These are phyloP conservation scores for Nitzschia sp. DNA, from an alignment of 108 stramenopile species.

Conservation along the genomic window DNA sequence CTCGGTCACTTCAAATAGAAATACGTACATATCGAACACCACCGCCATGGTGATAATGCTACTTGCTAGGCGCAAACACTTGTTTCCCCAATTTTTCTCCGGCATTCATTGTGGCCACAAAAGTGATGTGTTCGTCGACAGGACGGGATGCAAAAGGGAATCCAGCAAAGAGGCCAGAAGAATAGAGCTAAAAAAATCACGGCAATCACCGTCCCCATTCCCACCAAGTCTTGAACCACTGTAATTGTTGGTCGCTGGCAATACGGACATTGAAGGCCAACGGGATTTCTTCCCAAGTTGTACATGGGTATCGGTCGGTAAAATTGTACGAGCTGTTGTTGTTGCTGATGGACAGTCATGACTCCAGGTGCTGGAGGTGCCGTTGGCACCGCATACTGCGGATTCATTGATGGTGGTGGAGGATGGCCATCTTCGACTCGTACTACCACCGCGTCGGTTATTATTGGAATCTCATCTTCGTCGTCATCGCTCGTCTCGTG, in stretches of 20 bases:
- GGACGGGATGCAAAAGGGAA: slow-evolving; percentile 39
- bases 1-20: too few species aligned
- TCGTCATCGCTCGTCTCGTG: too few species aligned
- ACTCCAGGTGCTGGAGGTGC: too few species aligned
- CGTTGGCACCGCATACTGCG: too few species aligned
- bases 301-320: background rate
- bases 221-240: slow-evolving; percentile 3
- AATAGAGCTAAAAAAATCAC: slow-evolving; percentile 28
- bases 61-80: slow-evolving; percentile 19
- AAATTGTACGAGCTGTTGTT: background rate
- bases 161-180: slow-evolving; percentile 49
- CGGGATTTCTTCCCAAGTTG: slow-evolving; percentile 14
- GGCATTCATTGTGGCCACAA: slow-evolving; percentile 25
- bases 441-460: slow-evolving; percentile 5
- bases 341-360: too few species aligned
- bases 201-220: slow-evolving; percentile 24
- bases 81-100: slow-evolving; percentile 23
- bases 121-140: slow-evolving; percentile 25
- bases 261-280: slow-evolving; percentile 24
- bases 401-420: too few species aligned
- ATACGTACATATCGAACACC: background rate
- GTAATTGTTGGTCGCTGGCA: slow-evolving; percentile 27
- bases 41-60: background rate
- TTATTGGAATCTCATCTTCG: slow-evolving; percentile 2
- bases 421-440: too few species aligned